These are phyloP conservation scores for Trichoderma reesei DNA, from an alignment of 495 filamentous ascomycete species.

Conservation along the genomic window DNA sequence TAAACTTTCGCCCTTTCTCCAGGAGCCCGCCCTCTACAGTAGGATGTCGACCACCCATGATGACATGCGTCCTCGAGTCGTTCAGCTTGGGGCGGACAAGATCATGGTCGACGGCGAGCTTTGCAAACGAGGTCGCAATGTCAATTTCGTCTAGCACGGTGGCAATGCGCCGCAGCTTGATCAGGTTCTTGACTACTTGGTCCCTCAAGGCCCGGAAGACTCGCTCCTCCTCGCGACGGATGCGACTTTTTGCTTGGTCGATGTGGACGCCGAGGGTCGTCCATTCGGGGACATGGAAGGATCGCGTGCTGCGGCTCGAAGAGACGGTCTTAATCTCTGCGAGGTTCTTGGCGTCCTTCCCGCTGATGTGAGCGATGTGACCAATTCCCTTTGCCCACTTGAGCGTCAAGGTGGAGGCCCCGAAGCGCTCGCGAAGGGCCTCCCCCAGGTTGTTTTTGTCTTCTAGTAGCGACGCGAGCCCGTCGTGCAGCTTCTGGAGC, in stretches of 20 bases:
- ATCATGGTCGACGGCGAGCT: constrained; percentile 59
- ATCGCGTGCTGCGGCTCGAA: constrained; percentile 72
- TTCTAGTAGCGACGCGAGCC: constrained; percentile 46
- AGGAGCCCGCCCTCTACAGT: constrained; percentile 76
- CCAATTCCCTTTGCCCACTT: constrained; percentile 77
- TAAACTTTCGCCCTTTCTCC: constrained; percentile 73
- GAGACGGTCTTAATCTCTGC: constrained; percentile 51
- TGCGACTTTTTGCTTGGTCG: constrained; percentile 61
- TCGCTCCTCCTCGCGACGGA: constrained; percentile 68
- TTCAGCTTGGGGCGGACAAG: constrained; percentile 67
- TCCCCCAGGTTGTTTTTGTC: constrained; percentile 52
- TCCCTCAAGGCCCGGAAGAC: constrained; percentile 62
- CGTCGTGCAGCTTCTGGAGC: constrained; percentile 55
- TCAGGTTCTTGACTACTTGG: constrained; percentile 66
- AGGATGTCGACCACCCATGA: constrained; percentile 78
- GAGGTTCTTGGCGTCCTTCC: constrained; percentile 50
- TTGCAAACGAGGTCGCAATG: constrained; percentile 74
- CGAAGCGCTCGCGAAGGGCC: constrained; percentile 41
- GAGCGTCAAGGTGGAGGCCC: constrained; percentile 55
- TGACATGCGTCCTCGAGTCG: constrained; percentile 32
- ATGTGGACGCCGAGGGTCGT: constrained; percentile 63
- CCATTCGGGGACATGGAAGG: constrained; percentile 80
- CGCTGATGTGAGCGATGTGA: constrained; percentile 85
- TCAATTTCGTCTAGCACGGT: constrained; percentile 86
- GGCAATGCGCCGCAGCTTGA: constrained; percentile 79